A percentile compares a stretch with the other conserved stretches of the same genome.
Evolutionary conservation across 1,284 basidiomycete genomes (phyloP).

Genomic region (Irpex sp.): DNA sequence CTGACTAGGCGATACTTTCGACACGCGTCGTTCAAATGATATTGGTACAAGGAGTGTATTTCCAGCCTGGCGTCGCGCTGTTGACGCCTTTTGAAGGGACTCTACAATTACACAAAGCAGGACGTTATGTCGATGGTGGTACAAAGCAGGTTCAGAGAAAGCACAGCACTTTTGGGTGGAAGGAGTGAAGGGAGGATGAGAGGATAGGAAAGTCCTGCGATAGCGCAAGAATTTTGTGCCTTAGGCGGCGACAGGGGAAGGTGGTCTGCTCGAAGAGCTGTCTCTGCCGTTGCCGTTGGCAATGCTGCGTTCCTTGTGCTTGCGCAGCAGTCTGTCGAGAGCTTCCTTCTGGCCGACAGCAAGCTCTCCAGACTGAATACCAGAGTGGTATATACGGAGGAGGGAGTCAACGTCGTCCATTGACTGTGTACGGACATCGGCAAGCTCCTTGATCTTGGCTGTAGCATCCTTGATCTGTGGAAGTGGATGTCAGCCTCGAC

Average conservation of each 20-base stretch:
- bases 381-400: slow-evolving; percentile 91
- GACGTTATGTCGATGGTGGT: background rate
- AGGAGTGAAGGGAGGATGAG: background rate
- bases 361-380: slow-evolving; percentile 83
- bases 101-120: background rate
- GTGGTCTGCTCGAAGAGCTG: slow-evolving; percentile 17
- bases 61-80: background rate
- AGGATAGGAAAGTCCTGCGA: background rate
- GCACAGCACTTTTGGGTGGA: background rate
- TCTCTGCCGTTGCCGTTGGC: slow-evolving; percentile 13
- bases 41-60: background rate
- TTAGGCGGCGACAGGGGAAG: slow-evolving; percentile 13
- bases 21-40: background rate
- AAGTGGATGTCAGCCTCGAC: too few relatives aligned
- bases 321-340: slow-evolving; percentile 76
- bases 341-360: slow-evolving; percentile 86
- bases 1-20: too few relatives aligned
- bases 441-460: slow-evolving; percentile 98
- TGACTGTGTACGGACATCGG: slow-evolving; percentile 95
- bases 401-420: slow-evolving; percentile 99
- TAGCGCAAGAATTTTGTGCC: background rate
- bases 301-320: slow-evolving; percentile 51
- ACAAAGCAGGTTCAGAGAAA: background rate
- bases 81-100: background rate
- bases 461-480: slow-evolving; percentile 92